Conservation (phyloP, 345 rosid species). For the Citrus unshiu region DNA sequence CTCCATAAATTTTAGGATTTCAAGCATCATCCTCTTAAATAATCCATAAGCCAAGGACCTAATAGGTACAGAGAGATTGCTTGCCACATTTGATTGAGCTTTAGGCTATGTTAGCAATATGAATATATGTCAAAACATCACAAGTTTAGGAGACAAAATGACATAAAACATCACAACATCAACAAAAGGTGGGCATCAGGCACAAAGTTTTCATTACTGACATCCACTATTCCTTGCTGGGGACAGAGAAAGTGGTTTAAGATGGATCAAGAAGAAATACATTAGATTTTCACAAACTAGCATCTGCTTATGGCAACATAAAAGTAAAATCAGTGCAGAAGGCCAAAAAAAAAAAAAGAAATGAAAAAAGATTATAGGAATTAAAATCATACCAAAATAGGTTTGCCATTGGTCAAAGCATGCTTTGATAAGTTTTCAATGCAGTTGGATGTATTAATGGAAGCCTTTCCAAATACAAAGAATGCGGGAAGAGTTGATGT, state of each 20-base stretch:
- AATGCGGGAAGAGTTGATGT: slow-evolving; percentile 80
- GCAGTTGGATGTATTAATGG: slow-evolving; percentile 42
- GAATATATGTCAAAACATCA: background rate
- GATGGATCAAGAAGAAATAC: background rate
- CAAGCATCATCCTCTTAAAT: background rate
- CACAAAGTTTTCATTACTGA: background rate
- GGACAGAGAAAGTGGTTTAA: background rate
- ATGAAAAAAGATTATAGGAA: background rate
- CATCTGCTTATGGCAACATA: background rate
- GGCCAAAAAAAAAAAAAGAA: background rate
- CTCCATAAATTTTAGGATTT: too few species aligned
- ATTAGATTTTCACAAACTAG: background rate
- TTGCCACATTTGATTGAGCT: background rate
- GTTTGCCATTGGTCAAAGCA: slow-evolving; percentile 38
- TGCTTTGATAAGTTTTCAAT: slow-evolving; percentile 38
- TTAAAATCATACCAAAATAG: slow-evolving; percentile 49
- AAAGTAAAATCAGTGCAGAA: background rate
- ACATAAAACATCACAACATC: too few species aligned
- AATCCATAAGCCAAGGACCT: background rate
- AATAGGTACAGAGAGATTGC: background rate
- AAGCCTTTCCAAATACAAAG: slow-evolving; percentile 77
- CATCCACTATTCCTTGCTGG: background rate
- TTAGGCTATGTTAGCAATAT: background rate
- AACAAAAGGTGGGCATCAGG: background rate
- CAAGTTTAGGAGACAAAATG: too few species aligned